Base-by-base conservation (phyloP, 768 basidiomycete species). In the Porphyrellus cyaneotinctus region DNA sequence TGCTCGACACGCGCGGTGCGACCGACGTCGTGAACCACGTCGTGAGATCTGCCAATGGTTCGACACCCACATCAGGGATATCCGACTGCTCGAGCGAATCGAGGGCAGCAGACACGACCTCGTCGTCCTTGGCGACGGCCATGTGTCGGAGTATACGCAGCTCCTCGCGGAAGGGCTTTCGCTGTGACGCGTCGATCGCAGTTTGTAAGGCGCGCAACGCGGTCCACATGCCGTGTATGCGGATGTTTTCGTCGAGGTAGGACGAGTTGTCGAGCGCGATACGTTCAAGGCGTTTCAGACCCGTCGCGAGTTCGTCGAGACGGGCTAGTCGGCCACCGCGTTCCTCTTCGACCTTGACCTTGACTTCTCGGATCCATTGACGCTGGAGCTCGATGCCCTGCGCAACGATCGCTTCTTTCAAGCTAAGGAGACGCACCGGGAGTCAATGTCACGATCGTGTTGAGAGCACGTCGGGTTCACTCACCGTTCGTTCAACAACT, bases 361-460 rank as follows among this genome's bases (percentile, higher is more conserved):
- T 97, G 77, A 98, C 85, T 53, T 97, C 93, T 30, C 91, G 85
- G 37, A 99, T 89, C 95, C 95, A 98, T 49, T 91, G 82, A 45
- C 94, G 85, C 67, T 98, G 97, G 22, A 98, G 83, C 72, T 98
- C 97, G 63, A 99, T 93, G 17, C 95, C 97, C 69, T 98, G 95
- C 4, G 94, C 88, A 46, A 98, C 80, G 48, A 98, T 92, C 68
- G 95, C 94, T 67, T 95, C 91, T 68, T 87, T 90, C 53, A 99
- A 78, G 37, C 94, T 97, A 62, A 20, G 36, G n/a, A 20, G 10
- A 28, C 20, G 28, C 6, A 2, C 13, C 18, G 7, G 10, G n/a
- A n/a, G 35, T 59, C 33, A 53, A 18, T 35, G 1, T 11, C 24
- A 47, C 0, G 39, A 37, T 10, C 33, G 35, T 15, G 18, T 2